A percentile compares a stretch with the other conserved stretches of the same genome.
Evolutionary conservation across 2,329 filamentous ascomycete genomes (phyloP).

Genomic region (Pseudophaeomoniella oleicola): DNA sequence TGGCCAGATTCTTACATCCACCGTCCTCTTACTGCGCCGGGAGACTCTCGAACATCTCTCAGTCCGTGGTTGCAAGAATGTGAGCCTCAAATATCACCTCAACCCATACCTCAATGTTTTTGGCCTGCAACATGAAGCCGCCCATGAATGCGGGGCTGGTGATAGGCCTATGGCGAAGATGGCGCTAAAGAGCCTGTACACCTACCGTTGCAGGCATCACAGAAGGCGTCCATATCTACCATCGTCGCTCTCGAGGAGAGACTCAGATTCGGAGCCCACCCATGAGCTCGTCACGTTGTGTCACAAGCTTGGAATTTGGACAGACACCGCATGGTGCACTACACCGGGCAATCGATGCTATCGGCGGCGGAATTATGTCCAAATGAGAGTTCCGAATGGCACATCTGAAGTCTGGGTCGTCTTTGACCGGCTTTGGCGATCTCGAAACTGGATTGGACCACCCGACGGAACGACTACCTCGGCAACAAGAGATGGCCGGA

Average conservation of each 20-base stretch:
- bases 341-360: constrained; percentile 42
- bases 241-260: constrained; percentile 37
- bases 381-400: constrained; percentile 38
- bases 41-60: constrained; percentile 44
- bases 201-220: constrained; percentile 48
- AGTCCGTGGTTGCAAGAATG: constrained; percentile 49
- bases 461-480: constrained; percentile 13
- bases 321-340: constrained; percentile 47
- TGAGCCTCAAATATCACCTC: constrained; percentile 50
- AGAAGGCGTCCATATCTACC: constrained; percentile 44
- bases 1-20: constrained; percentile 40
- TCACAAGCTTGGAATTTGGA: constrained; percentile 45
- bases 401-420: constrained; percentile 48
- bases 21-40: constrained; percentile 38
- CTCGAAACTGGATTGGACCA: constrained; percentile 42
- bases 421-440: constrained; percentile 45
- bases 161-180: constrained; percentile 28
- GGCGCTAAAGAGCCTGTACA: constrained; percentile 44
- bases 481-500: constrained; percentile 30
- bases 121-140: constrained; percentile 17
- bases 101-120: constrained; percentile 39
- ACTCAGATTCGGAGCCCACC: constrained; percentile 46
- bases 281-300: constrained; percentile 46
- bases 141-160: constrained; percentile 24
- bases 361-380: constrained; percentile 41